These are phyloP conservation scores for Hypseocharis bilobata DNA, from an alignment of 441 rosid genomes.

Conservation along the genomic window DNA sequence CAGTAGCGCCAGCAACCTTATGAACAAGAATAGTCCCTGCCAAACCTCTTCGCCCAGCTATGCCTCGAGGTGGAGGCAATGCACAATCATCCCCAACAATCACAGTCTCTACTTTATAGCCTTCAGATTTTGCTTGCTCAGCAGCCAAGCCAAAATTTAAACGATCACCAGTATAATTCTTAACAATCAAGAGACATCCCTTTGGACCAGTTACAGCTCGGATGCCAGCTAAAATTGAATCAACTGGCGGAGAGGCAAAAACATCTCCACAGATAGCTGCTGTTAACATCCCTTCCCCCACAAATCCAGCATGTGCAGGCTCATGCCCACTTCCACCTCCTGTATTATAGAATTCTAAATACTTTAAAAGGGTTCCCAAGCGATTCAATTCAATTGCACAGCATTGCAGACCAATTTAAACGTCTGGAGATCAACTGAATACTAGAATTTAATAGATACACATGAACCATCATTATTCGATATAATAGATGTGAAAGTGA, in stretches of 20 bases:
- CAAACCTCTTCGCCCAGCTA: constrained; percentile 85
- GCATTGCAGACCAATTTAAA: not conserved
- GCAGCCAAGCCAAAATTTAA: constrained; percentile 96
- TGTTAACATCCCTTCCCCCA: constrained; percentile 97
- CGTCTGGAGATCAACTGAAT: not conserved
- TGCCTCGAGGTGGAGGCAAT: constrained; percentile 87
- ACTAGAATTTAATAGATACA: not conserved
- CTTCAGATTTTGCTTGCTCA: constrained; percentile 97
- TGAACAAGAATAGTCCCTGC: constrained; percentile 87
- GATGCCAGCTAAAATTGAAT: constrained; percentile 86
- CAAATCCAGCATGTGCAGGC: constrained; percentile 94
- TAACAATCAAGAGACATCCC: constrained; percentile 91
- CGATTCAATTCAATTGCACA: not conserved
- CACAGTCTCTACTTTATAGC: constrained; percentile 82
- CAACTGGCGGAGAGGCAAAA: constrained; percentile 87
- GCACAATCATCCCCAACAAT: constrained; percentile 98
- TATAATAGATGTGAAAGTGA: not conserved
- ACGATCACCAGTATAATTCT: constrained; percentile 93
- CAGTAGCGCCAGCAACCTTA: constrained; percentile 99
- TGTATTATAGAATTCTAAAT: constrained; percentile 19
- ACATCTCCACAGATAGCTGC: constrained; percentile 93
- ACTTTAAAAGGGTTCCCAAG: not conserved
- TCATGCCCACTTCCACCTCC: constrained; percentile 99
- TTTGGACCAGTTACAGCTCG: constrained; percentile 91
- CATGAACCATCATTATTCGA: not conserved